Conservation (phyloP, 2,329 filamentous ascomycete genomes). For the Colletotrichum orbiculare region DNA sequence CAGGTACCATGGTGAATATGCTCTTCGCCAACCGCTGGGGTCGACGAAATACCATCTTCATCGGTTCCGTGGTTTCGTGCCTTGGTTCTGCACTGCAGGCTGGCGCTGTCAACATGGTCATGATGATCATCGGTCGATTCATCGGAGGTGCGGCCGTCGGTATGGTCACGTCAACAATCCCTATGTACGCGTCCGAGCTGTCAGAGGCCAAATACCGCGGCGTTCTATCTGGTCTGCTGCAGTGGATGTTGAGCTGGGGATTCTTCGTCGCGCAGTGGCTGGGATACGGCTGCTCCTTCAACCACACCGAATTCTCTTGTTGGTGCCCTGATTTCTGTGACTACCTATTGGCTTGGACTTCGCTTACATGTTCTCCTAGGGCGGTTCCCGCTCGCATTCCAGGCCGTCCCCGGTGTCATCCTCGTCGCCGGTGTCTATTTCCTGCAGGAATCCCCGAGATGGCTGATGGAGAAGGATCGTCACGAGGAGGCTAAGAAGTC, state of each 20-base stretch:
- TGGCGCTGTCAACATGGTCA: constrained; percentile 47
- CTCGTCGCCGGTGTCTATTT: constrained; percentile 41
- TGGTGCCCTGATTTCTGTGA: constrained; percentile 40
- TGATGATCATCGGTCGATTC: constrained; percentile 62
- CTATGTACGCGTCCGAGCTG: constrained; percentile 57
- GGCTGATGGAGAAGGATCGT: constrained; percentile 49
- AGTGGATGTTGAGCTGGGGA: constrained; percentile 58
- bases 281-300: constrained; percentile 46
- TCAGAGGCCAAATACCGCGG: constrained; percentile 52
- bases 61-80: constrained; percentile 44
- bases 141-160: constrained; percentile 61
- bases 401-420: constrained; percentile 41
- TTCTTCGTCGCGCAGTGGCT: constrained; percentile 52
- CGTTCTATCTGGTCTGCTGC: constrained; percentile 52
- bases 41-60: constrained; percentile 45
- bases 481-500: constrained; percentile 47
- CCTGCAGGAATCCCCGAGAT: constrained; percentile 41
- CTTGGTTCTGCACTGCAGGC: constrained; percentile 46
- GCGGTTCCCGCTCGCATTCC: constrained; percentile 46
- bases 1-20: constrained; percentile 43
- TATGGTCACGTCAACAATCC: constrained; percentile 56
- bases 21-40: constrained; percentile 45
- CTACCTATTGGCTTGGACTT: neutral
- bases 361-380: constrained; percentile 29
- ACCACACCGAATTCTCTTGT: constrained; percentile 43